Percentiles rank a stretch among this genome's conserved stretches.
phyloP scores from a whole-genome alignment of 345 rosid genomes.

The Eucalyptus cloeziana region DNA sequence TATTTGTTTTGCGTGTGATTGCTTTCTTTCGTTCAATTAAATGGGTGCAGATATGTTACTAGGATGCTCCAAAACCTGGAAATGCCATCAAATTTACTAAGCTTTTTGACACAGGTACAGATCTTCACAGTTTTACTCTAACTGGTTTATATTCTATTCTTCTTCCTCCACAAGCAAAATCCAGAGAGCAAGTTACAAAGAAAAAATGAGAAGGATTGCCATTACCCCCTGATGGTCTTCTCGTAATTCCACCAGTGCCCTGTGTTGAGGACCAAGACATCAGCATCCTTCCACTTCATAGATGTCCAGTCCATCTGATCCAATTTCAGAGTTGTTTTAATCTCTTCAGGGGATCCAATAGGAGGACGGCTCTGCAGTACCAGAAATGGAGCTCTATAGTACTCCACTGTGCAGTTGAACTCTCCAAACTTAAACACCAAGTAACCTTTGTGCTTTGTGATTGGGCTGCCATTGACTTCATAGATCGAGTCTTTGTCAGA shows the following conservation, averaged over 20 bases:
- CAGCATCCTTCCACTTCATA: slow-evolving; percentile 65
- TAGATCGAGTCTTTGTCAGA: slow-evolving; percentile 42
- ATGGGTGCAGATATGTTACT: background rate
- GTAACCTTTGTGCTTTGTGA: slow-evolving; percentile 85
- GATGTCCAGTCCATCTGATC: slow-evolving; percentile 84
- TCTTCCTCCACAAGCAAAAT: background rate
- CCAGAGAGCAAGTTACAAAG: background rate
- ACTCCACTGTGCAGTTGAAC: slow-evolving; percentile 82
- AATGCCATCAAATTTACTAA: background rate
- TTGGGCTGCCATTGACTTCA: slow-evolving; percentile 82
- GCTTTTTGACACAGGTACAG: background rate
- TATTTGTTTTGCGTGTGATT: background rate
- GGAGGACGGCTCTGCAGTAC: slow-evolving; percentile 82
- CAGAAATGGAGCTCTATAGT: slow-evolving; percentile 83
- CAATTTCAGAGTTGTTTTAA: slow-evolving; percentile 65
- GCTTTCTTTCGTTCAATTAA: background rate
- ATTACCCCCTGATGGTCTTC: slow-evolving; percentile 85
- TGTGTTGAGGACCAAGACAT: slow-evolving; percentile 66
- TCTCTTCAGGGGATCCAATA: slow-evolving; percentile 26
- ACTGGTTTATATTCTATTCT: background rate
- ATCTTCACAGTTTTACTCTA: background rate
- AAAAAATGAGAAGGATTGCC: background rate
- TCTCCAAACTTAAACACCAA: slow-evolving; percentile 68
- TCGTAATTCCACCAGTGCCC: slow-evolving; percentile 98
- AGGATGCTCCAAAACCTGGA: background rate